These are phyloP conservation scores for Erythrophleum ivorense DNA, from an alignment of 331 rosid genomes.

Conservation along the genomic window DNA sequence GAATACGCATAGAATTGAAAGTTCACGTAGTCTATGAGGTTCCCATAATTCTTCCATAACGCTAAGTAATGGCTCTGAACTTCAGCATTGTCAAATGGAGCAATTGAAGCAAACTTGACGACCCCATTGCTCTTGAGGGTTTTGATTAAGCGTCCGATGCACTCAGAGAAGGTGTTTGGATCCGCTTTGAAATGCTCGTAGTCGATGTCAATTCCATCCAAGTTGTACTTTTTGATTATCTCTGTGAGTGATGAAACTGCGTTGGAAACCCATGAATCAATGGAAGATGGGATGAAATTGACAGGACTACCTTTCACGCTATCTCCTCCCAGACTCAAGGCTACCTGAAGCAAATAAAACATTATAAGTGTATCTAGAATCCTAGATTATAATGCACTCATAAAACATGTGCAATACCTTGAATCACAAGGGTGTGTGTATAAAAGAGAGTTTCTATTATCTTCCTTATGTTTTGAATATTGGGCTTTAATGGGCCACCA, in stretches of 20 bases:
- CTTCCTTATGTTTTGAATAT: no score
- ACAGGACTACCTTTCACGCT: conserved; percentile 9
- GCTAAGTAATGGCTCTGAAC: conserved; percentile 58
- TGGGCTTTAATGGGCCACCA: no score
- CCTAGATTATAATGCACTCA: no score
- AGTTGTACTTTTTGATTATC: conserved; percentile 47
- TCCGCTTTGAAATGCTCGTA: conserved; percentile 58
- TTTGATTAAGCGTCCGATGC: conserved; percentile 53
- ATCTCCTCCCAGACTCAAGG: conserved; percentile 64
- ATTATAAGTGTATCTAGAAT: no score
- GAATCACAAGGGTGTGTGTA: no score
- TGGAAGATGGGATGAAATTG: conserved; percentile 53
- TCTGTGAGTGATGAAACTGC: conserved; percentile 57
- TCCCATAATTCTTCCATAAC: conserved; percentile 56
- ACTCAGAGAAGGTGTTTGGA: conserved; percentile 54
- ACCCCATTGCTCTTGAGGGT: conserved; percentile 45
- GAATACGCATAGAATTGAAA: conserved; percentile 69
- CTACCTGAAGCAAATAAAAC: conserved; percentile 30
- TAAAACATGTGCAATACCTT: no score
- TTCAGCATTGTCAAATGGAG: conserved; percentile 53
- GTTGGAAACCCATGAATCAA: conserved; percentile 62
- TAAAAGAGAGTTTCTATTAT: no score
- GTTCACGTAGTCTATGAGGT: conserved; percentile 60
- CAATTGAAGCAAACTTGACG: conserved; percentile 59
- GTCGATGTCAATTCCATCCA: conserved; percentile 62